phyloP scores from a whole-genome alignment of 768 basidiomycete genomes.

The Mycena filopes region DNA sequence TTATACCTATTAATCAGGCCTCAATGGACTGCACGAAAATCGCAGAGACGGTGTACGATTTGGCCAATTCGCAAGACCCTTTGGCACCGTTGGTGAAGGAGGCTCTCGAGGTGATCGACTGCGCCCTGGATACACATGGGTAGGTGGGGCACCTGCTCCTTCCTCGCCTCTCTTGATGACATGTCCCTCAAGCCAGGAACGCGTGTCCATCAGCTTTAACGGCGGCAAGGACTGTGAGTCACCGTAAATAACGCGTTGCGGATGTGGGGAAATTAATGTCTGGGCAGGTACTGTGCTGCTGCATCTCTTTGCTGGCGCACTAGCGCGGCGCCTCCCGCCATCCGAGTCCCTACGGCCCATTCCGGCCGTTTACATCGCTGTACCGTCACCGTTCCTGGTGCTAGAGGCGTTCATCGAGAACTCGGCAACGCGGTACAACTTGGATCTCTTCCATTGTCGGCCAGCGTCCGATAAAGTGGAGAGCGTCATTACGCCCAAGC shows the following conservation, averaged over 20 bases:
- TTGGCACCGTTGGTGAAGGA: conserved; percentile 75
- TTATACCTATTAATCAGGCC: neutral
- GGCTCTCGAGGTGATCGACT: conserved; percentile 85
- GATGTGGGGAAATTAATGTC: conserved; percentile 10
- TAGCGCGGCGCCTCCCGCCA: conserved; percentile 58
- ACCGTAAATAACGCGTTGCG: conserved; percentile 4
- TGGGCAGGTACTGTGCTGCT: conserved; percentile 92
- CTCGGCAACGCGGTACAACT: conserved; percentile 68
- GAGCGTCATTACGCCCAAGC: conserved; percentile 53
- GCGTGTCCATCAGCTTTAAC: conserved; percentile 93
- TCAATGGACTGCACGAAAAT: conserved; percentile 63
- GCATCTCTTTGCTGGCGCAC: conserved; percentile 83
- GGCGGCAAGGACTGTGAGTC: conserved; percentile 97
- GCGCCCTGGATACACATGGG: conserved; percentile 83
- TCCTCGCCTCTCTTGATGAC: conserved; percentile 23
- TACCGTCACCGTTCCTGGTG: conserved; percentile 85
- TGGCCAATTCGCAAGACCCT: conserved; percentile 65
- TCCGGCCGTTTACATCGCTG: conserved; percentile 87
- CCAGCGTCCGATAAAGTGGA: conserved; percentile 58
- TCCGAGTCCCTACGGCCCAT: conserved; percentile 57
- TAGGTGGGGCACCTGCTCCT: conserved; percentile 54
- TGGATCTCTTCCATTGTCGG: conserved; percentile 76
- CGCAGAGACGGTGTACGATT: conserved; percentile 67
- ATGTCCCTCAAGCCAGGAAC: conserved; percentile 62
- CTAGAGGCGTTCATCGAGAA: conserved; percentile 87